These are phyloP conservation scores for Cladosporium colombiae DNA, from an alignment of 2,329 filamentous ascomycete genomes.

Conservation along the genomic window DNA sequence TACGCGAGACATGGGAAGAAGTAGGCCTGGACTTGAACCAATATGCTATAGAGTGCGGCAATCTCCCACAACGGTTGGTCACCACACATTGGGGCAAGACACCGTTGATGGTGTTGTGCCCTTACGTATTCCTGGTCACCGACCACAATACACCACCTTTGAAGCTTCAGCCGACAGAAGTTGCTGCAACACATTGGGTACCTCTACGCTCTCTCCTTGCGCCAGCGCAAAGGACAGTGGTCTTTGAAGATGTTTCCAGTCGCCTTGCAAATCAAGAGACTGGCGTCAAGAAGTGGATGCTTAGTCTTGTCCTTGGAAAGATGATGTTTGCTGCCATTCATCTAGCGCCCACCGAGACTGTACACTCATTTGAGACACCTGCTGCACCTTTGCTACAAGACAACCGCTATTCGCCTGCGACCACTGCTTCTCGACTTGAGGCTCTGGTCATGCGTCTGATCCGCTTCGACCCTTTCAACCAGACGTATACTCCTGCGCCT, in stretches of 20 bases:
- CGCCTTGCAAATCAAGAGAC: slow-evolving; percentile 60
- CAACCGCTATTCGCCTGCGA: slow-evolving; percentile 29
- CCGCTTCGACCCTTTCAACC: slow-evolving; percentile 33
- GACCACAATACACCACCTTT: slow-evolving; percentile 57
- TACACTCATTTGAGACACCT: slow-evolving; percentile 53
- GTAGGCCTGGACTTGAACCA: slow-evolving; percentile 58
- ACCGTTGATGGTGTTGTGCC: slow-evolving; percentile 69
- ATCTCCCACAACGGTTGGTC: slow-evolving; percentile 66
- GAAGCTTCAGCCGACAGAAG: slow-evolving; percentile 66
- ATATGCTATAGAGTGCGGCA: slow-evolving; percentile 54
- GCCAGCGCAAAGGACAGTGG: slow-evolving; percentile 60
- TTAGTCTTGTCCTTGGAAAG: slow-evolving; percentile 60
- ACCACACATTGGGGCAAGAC: slow-evolving; percentile 65
- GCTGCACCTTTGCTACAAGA: slow-evolving; percentile 29
- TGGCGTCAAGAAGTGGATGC: slow-evolving; percentile 55
- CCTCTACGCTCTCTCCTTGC: slow-evolving; percentile 63
- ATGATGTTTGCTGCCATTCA: slow-evolving; percentile 69
- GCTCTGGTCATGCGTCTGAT: slow-evolving; percentile 25
- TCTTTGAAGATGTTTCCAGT: slow-evolving; percentile 64
- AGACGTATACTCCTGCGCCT: slow-evolving; percentile 37
- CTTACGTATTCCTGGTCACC: slow-evolving; percentile 66
- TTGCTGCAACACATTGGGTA: slow-evolving; percentile 70
- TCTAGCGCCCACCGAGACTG: slow-evolving; percentile 62
- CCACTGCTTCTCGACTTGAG: slow-evolving; percentile 22
- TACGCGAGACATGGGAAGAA: slow-evolving; percentile 67